Conservation (phyloP, 345 rosid genomes). For the Physaria fendleri region DNA sequence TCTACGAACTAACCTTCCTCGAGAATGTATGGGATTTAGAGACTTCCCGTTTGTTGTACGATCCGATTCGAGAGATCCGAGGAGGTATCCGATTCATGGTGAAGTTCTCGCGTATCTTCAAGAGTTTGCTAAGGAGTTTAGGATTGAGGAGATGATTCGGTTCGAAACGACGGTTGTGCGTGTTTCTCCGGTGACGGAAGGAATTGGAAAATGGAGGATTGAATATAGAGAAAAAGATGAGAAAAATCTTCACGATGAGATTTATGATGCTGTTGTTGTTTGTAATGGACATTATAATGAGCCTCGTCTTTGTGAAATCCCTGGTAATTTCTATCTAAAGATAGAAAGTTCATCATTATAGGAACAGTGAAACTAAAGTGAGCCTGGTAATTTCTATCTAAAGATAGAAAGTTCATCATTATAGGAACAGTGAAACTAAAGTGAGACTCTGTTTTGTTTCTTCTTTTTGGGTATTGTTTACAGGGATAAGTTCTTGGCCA, state of each 20-base stretch:
- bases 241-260: slow-evolving; percentile 27
- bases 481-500: slow-evolving; percentile 51
- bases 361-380: too few species aligned
- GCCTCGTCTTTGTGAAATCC: slow-evolving; percentile 48
- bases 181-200: slow-evolving; percentile 27
- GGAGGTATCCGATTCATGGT: slow-evolving; percentile 62
- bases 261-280: slow-evolving; percentile 57
- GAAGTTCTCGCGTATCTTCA: slow-evolving; percentile 59
- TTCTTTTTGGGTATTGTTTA: too few species aligned
- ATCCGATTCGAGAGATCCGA: slow-evolving; percentile 38
- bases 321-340: slow-evolving; percentile 26
- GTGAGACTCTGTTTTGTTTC: background rate
- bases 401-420: too few species aligned
- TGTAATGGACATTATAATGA: slow-evolving; percentile 50
- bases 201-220: slow-evolving; percentile 47
- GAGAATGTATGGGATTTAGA: slow-evolving; percentile 69
- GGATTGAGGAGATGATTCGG: slow-evolving; percentile 50
- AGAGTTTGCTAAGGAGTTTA: slow-evolving; percentile 54
- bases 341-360: too few species aligned
- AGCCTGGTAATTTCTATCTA: slow-evolving; percentile 27
- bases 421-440: too few species aligned
- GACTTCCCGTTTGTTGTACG: slow-evolving; percentile 57
- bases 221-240: slow-evolving; percentile 30
- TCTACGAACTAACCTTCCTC: slow-evolving; percentile 74
- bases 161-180: slow-evolving; percentile 50